These are phyloP conservation scores for Aegilops longissima DNA, from an alignment of 176 grass and related monocot genomes.

Conservation along the genomic window DNA sequence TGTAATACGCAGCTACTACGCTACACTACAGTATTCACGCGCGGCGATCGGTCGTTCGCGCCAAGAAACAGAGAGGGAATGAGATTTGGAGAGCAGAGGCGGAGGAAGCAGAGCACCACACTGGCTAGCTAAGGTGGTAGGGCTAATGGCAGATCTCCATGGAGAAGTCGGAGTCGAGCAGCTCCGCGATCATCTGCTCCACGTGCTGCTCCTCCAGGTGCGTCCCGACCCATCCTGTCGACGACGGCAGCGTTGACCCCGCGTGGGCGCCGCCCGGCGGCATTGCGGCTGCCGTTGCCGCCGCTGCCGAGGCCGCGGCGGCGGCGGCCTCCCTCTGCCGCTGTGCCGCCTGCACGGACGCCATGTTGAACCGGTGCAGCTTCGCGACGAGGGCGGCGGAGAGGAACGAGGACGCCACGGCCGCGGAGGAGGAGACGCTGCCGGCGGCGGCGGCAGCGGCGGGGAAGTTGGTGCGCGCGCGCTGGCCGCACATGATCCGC, in stretches of 20 bases:
- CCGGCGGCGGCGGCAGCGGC: neutral
- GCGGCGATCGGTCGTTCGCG: neutral
- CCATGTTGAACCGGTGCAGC: constrained; percentile 85
- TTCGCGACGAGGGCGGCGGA: constrained; percentile 70
- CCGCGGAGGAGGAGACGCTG: too few relatives aligned
- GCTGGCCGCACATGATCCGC: constrained; percentile 81
- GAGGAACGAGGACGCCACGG: constrained; percentile 43
- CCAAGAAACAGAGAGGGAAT: neutral
- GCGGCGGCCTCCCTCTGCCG: constrained; percentile 43
- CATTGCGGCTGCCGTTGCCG: neutral
- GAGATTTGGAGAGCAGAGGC: neutral
- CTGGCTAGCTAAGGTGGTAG: neutral
- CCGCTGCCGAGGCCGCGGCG: neutral
- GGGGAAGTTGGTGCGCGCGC: constrained; percentile 83
- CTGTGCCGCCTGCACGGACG: constrained; percentile 55
- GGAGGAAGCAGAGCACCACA: neutral
- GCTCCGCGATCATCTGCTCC: constrained; percentile 95
- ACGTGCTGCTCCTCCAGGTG: constrained; percentile 81
- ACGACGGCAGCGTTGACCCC: neutral
- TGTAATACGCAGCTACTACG: neutral
- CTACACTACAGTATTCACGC: neutral
- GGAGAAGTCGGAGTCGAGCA: constrained; percentile 84
- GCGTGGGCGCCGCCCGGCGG: neutral
- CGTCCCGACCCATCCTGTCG: constrained; percentile 26
- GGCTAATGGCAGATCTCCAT: constrained; percentile 74